Base-by-base conservation (phyloP, 345 rosid species). In the Cardamine chenopodiifolia region DNA sequence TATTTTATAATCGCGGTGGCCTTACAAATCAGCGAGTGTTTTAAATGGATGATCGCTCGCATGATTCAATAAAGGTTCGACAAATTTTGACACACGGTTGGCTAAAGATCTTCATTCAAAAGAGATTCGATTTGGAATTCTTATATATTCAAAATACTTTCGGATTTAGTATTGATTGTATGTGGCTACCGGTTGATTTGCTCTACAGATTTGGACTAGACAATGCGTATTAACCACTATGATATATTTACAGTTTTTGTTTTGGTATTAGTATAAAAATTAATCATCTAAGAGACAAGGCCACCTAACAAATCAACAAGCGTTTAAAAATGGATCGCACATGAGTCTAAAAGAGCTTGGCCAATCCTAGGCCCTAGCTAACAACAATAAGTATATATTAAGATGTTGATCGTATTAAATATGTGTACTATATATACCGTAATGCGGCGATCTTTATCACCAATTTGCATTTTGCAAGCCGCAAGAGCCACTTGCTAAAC, bases 401-500 rank as follows among this genome's bases (percentile, higher is more conserved):
- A 70, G 40, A 45, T 68, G 31, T 70, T 25, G 66, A 70, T 70
- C 50, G 34, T 69, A 76, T 62, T 22, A 69, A 69, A 55, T 76
- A 76, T 68, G 10, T 60, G 69, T 75, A 68, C 17, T 40, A 60
- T 4, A 52, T 40, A 60, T 4, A 52, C 29, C 9, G 39, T 61
- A 75, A 68, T 61, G 79, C 58, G 74, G 40, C 18, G 8, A 62
- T 62, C 75, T 62, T 76, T 69, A 54, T 70, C 71, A 62, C 58
- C 80, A 44, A 55, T 62, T 76, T 70, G 66, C 75, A 76, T 76
- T 55, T 70, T 25, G 80, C 75, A 63, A 70, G 6, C 37, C 66
- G 80, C 66, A 76, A 70, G 71, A 4, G 75, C 26, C 80, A 52
- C 66, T 70, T 62, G 75, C 35, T 20, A 35, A 37, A 58, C 57